These are phyloP conservation scores for Camillea tinctor DNA, from an alignment of 2,329 filamentous ascomycete genomes.

Conservation along the genomic window DNA sequence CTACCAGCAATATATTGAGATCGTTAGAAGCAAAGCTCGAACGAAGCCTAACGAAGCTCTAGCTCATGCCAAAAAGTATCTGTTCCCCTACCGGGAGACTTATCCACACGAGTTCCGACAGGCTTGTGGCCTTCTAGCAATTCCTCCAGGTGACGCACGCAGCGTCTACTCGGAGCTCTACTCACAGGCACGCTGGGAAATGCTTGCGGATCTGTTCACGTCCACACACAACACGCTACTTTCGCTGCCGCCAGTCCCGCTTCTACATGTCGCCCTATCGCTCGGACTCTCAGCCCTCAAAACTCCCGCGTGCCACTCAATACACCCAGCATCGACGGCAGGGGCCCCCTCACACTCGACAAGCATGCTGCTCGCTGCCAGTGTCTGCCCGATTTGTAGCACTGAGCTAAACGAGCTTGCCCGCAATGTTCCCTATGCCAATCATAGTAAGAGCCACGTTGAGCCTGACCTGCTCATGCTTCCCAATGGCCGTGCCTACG, in stretches of 20 bases:
- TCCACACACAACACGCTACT: conserved; percentile 84
- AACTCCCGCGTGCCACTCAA: conserved; percentile 86
- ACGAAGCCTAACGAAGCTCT: conserved; percentile 73
- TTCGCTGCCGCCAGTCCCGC: conserved; percentile 74
- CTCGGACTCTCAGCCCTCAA: conserved; percentile 93
- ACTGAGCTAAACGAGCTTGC: conserved; percentile 93
- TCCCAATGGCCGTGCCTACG: conserved; percentile 85
- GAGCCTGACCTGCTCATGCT: conserved; percentile 83
- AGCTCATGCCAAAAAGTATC: conserved; percentile 76
- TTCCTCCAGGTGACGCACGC: conserved; percentile 55
- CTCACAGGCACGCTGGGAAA: conserved; percentile 67
- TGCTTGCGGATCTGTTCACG: conserved; percentile 78
- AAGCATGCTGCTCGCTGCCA: conserved; percentile 58
- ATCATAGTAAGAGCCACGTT: conserved; percentile 91
- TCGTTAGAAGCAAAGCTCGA: conserved; percentile 66
- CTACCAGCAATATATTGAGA: conserved; percentile 91
- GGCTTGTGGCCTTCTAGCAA: conserved; percentile 79
- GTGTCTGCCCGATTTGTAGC: conserved; percentile 92
- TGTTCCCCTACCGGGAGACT: conserved; percentile 67
- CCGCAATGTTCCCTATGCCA: conserved; percentile 84
- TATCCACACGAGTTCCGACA: conserved; percentile 68
- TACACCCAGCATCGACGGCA: conserved; percentile 27
- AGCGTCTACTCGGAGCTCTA: conserved; percentile 61
- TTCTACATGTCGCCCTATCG: conserved; percentile 86
- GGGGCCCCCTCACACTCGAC: conserved; percentile 38